These are phyloP conservation scores for Xylaria curta DNA, from an alignment of 495 filamentous ascomycete species.

Conservation along the genomic window DNA sequence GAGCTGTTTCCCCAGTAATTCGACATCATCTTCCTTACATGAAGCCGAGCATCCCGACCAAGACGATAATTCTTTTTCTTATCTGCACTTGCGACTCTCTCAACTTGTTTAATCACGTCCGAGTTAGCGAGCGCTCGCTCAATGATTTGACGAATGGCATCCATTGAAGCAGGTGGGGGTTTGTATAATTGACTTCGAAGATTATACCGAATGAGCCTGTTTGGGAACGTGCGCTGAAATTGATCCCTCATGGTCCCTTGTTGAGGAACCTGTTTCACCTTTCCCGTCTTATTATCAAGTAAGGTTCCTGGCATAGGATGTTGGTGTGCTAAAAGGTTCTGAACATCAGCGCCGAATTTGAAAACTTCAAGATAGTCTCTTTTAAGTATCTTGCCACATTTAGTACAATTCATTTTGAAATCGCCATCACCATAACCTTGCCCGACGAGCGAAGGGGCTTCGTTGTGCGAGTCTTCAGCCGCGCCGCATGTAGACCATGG, in stretches of 20 bases:
- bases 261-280: slow-evolving; percentile 32
- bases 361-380: slow-evolving; percentile 61
- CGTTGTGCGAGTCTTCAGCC: slow-evolving; percentile 34
- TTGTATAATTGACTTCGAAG: slow-evolving; percentile 46
- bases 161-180: slow-evolving; percentile 49
- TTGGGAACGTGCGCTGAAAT: slow-evolving; percentile 62
- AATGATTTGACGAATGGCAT: slow-evolving; percentile 49
- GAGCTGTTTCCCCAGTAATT: slow-evolving; percentile 80
- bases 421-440: slow-evolving; percentile 72
- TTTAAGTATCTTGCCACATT: slow-evolving; percentile 57
- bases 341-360: slow-evolving; percentile 64
- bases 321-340: slow-evolving; percentile 46
- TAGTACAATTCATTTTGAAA: slow-evolving; percentile 51
- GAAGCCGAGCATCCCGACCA: slow-evolving; percentile 47
- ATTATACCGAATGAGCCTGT: slow-evolving; percentile 58
- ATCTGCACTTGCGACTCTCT: slow-evolving; percentile 25
- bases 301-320: slow-evolving; percentile 72
- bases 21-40: slow-evolving; percentile 76
- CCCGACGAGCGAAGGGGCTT: slow-evolving; percentile 41
- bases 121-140: slow-evolving; percentile 47
- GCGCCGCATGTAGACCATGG: slow-evolving; percentile 66
- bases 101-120: slow-evolving; percentile 38
- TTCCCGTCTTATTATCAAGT: slow-evolving; percentile 48
- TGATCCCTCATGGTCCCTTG: neutral
- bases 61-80: slow-evolving; percentile 28